Evolutionary conservation across 768 basidiomycete genomes (phyloP), one percentile per base, ranked within the genome.

Genomic region (Pisolithus orientalis): DNA sequence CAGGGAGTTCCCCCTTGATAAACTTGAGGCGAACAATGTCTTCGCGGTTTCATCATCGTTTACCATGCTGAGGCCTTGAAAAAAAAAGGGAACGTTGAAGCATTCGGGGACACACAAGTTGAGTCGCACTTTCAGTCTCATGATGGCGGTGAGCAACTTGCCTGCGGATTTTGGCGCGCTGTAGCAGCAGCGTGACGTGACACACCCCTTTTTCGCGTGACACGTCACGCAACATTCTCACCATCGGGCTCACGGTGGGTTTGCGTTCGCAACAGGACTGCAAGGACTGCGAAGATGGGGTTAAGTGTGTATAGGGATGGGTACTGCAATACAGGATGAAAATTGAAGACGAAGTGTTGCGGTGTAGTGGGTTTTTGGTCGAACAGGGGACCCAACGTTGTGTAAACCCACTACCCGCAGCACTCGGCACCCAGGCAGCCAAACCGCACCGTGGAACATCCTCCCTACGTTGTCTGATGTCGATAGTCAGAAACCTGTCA

Each of bases 91-190:
- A 28, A 29, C 32, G 14, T 54, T 52, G 53, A 43, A 37, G 39
- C n/a, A 39, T 39, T 55, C 40, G 50, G 25, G 54, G 29, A 55
- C 51, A 52, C 54, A 45, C 34, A 34, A 31, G 45, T 48, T 55
- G 54, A 55, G 46, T 55, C 16, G 54, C 29, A 53, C 37, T 47
- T 32, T 40, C 40, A 38, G 47, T 14, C 37, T 53, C 37, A 55
- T 55, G 54, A 47, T 47, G 54, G 52, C 44, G 34, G 48, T 53
- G 37, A 49, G 39, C 27, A 29, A 55, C 54, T 55, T 43, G 54
- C 54, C 54, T 54, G 43, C 29, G 31, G 44, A 42, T 52, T 47
- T 52, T 32, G 17, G 16, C 21, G 27, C n/a, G 27, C 21, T 1
- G 42, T 38, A 27, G n/a, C 51, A 44, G n/a, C 32, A 11, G 38